Conservation (phyloP, 805 yeast genomes). For the Candida endomychidarum region DNA sequence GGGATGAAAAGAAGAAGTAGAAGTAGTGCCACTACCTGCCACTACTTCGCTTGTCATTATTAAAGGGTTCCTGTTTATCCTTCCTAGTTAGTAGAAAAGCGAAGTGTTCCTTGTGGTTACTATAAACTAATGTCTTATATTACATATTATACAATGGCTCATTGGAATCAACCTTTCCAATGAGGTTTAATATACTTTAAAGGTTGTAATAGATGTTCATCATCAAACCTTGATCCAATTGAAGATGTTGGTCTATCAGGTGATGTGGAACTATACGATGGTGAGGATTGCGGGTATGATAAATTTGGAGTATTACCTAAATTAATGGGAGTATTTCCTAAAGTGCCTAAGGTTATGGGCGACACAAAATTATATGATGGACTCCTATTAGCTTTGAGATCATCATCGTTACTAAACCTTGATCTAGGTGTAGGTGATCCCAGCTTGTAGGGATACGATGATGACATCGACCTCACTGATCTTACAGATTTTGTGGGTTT, state of each 20-base stretch:
- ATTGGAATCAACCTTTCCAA: conserved; percentile 21
- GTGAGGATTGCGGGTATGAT: conserved; percentile 14
- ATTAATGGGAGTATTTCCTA: conserved; percentile 6
- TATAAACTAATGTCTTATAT: no score
- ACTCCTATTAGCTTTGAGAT: not conserved
- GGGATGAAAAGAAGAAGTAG: conserved; percentile 4
- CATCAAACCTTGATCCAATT: conserved; percentile 35
- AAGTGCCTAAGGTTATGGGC: conserved; percentile 10
- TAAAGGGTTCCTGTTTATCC: no score
- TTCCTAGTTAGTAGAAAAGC: no score
- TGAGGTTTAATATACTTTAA: conserved; percentile 16
- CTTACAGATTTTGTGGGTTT: no score
- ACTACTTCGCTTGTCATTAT: no score
- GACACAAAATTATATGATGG: conserved; percentile 9
- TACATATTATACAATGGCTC: no score
- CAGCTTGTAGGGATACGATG: not conserved
- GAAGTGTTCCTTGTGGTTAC: no score
- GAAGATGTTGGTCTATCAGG: conserved; percentile 38
- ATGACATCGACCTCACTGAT: conserved; percentile 1
- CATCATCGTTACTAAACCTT: conserved; percentile 5
- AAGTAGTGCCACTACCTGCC: no score
- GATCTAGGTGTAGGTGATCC: conserved; percentile 16
- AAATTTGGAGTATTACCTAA: conserved; percentile 12
- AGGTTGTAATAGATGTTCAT: conserved; percentile 28
- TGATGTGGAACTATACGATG: conserved; percentile 20